Percentiles rank a stretch among this genome's conserved stretches.
Conservation (phyloP, 2,329 filamentous ascomycete species). For the Thelonectria discophora region DNA sequence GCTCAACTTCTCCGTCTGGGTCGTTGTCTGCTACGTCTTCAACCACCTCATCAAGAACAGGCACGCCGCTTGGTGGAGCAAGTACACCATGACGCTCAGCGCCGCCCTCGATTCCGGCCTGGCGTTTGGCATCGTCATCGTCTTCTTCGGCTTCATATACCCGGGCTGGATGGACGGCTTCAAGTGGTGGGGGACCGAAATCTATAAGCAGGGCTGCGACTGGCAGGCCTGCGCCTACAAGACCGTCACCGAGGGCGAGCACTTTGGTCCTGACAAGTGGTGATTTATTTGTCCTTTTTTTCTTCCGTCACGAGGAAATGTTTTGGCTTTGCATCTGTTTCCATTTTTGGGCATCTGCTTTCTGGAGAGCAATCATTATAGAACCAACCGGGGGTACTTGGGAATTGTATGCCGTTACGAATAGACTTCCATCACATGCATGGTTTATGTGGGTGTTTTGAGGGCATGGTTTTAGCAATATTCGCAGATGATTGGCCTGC, state of each 20-base stretch:
- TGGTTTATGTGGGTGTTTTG: slow-evolving; percentile 18
- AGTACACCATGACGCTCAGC: slow-evolving; percentile 89
- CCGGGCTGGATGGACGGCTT: slow-evolving; percentile 78
- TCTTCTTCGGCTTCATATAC: slow-evolving; percentile 89
- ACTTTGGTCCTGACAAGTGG: slow-evolving; percentile 73
- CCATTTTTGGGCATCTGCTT: neutral
- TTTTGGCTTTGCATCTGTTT: neutral
- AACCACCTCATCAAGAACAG: slow-evolving; percentile 78
- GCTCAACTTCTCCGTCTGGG: slow-evolving; percentile 90
- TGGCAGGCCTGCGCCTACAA: slow-evolving; percentile 82
- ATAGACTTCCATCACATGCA: slow-evolving; percentile 31
- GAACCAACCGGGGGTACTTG: slow-evolving; percentile 19
- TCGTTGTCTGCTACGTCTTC: slow-evolving; percentile 84
- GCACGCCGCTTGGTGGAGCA: slow-evolving; percentile 82
- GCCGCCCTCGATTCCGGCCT: slow-evolving; percentile 85
- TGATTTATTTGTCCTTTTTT: slow-evolving; percentile 44
- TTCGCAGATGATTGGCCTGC: slow-evolving; percentile 9
- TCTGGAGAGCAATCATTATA: slow-evolving; percentile 32
- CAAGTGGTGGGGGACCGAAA: slow-evolving; percentile 88
- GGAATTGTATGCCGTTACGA: slow-evolving; percentile 1
- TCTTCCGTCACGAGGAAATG: neutral
- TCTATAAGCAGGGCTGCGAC: slow-evolving; percentile 85
- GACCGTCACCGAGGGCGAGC: slow-evolving; percentile 67
- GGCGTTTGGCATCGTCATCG: slow-evolving; percentile 82
- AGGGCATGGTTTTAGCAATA: slow-evolving; percentile 14